Base-by-base conservation (phyloP, 805 yeast species). In the Kluyveromyces aestuarii region DNA sequence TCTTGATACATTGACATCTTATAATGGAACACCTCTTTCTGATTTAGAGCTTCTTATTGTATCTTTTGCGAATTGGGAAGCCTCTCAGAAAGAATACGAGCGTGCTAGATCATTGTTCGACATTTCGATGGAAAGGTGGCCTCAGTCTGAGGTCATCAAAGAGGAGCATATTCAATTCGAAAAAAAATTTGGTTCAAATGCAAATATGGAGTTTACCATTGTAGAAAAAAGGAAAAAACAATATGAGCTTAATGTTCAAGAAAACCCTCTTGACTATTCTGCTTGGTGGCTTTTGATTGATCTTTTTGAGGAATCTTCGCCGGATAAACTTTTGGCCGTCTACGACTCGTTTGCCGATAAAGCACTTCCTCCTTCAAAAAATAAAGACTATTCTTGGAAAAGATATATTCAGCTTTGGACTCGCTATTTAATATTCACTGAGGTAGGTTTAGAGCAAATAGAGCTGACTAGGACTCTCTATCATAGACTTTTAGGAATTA, bases 231-330 rank as follows among this genome's bases (percentile, higher is more conserved):
- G 95, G 50, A 75, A 72, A 51, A 62, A 71, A 7, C 70, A 69
- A 47, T 87, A 84, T 60, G 81, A 82, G 56, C 61, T 67, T 2
- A 69, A 66, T 18, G 55, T 86, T 13, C 50, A 59, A 7, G 55
- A 59, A 10, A 70, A 76, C 46, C 81, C 87, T 0, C 39, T 48
- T 0, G 86, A 87, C 65, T 81, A 79, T 62, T 93, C 85, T 57
- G 68, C 80, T 0, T 90, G 98, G 97, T 89, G 96, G 91, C 61
- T 77, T 0, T 82, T 81, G 57, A 50, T 87, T 1, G 71, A 75
- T 11, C 59, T 87, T 21, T 56, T 80, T 11, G 75, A 75, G 46
- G 71, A 73, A 21, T 59, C 70, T 17, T 61, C 50, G 33, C 51
- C 56, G 1, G 27, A 35, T 0, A 57, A 58, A 42, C 16, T 55